Evolutionary conservation across 2,329 filamentous ascomycete genomes (phyloP), one percentile per base, ranked within the genome.

Genomic region (Periconia sp.): DNA sequence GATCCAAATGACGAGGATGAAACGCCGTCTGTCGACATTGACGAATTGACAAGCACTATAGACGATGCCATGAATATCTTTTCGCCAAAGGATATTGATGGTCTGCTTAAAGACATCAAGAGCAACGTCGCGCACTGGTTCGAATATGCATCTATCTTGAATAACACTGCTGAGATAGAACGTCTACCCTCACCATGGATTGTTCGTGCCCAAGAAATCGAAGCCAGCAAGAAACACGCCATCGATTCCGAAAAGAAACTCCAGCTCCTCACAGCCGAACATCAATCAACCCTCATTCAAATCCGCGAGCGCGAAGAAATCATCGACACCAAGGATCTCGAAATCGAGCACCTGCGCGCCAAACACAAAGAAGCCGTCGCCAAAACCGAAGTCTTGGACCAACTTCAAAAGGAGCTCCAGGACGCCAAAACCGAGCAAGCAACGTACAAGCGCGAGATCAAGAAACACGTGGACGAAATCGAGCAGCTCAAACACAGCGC

Each of bases 271-370:
- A 91, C 88, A 64, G 90, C 92, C 49, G 88, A 93, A 61, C 84
- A 94, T 60, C 85, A 87, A 60, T 90, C 93, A 66, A 86, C 89
- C 18, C 88, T 90, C 3, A 69, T 75, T 17, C 71, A 77, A 53
- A 70, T 82, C 40, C 90, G 92, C 70, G 87, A 88, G 35, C 84
- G 96, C 49, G 92, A 95, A 72, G 93, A 95, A 54, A 83, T 90
- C 20, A 84, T 88, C n/a, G 88, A 71, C 27, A 73, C 69, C 1
- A 71, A 71, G 47, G 63, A 70, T 19, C 62, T 97, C 62, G 92
- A 94, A 73, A 96, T 97, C 62, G 93, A 97, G 74, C 90, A 94
- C 41, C 85, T 97, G 37, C 90, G 96, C 72, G 90, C 90, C 30
- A 68, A 69, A 56, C 62, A 64, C 45, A 60, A 63, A 13, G 68